These are phyloP conservation scores for Apiospora koreana DNA, from an alignment of 2,329 filamentous ascomycete species.

Conservation along the genomic window DNA sequence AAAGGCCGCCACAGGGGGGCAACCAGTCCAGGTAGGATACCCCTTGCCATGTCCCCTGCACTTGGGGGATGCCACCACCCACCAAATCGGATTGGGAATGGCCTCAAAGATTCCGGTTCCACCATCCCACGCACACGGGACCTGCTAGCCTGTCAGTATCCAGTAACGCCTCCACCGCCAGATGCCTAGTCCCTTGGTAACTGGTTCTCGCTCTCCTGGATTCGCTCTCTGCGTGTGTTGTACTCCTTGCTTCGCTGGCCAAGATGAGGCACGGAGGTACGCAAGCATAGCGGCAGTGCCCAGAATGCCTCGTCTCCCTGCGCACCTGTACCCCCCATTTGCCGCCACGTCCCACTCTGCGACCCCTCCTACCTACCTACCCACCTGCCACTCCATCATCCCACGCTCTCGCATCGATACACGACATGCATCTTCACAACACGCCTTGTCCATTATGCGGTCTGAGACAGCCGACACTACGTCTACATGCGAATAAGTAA, in stretches of 20 bases:
- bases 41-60: neutral
- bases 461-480: neutral
- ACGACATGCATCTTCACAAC: neutral
- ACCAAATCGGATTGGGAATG: neutral
- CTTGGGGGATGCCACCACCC: neutral
- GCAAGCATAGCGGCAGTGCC: slow-evolving; percentile 6
- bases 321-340: neutral
- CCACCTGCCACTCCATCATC: too few species aligned
- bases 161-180: slow-evolving; percentile 3
- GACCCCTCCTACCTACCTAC: neutral
- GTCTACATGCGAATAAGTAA: too few species aligned
- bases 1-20: neutral
- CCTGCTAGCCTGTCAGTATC: slow-evolving; percentile 6
- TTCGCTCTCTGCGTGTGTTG: neutral
- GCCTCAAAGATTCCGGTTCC: neutral
- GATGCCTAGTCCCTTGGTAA: neutral
- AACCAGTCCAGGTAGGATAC: neutral
- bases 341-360: slow-evolving; percentile 3
- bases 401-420: slow-evolving; percentile 4
- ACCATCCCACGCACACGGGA: slow-evolving; percentile 12
- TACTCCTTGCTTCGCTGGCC: neutral
- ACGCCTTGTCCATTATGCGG: neutral
- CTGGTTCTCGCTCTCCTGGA: neutral
- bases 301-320: neutral
- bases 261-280: neutral